Evolutionary conservation across 2,329 filamentous ascomycete species (phyloP), one percentile per base, ranked within the genome.

Genomic region (Fusarium papillatum): DNA sequence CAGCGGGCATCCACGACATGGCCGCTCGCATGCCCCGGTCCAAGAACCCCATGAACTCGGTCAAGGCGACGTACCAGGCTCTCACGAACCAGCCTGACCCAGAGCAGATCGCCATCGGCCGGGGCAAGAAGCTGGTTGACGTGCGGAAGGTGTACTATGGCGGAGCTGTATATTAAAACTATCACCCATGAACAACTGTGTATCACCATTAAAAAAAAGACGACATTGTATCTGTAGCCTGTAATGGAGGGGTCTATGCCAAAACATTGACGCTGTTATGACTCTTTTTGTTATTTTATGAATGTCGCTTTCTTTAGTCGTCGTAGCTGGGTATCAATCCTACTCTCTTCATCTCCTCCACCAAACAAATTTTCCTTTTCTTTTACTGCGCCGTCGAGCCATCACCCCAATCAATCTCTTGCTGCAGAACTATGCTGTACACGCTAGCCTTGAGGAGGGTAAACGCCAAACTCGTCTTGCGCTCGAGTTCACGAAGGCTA

Each of bases 131-230:
- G 90, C 84, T 99, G 82, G 95, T 99, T 39, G 97, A 99, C 87
- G 95, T 96, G 76, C 90, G 97, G 79, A 98, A 97, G 88, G 97
- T 98, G 81, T 99, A 99, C 87, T 98, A 98, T 86, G 95, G 95
- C 64, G 95, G 95, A 46, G 90, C 89, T 84, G 89, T 93, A 84
- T 90, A 91, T 81, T 91, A 89, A 82, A 74, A 17, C 6, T 53
- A 13, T 53, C 19, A 74, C 48, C 26, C 50, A 55, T n/a, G 19
- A 57, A 34, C 22, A 48, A 36, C 19, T 8, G 50, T 81, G 80
- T 80, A 80, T 71, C 67, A 79, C 63, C 70, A 53, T 53, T 48
- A 22, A 24, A 46, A 46, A 29, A 77, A 64, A 57, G 29, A 55
- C 29, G 64, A 74, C 68, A 5, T 55, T 78, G 78, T 79, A 79